Base-by-base conservation (phyloP, 2,329 filamentous ascomycete genomes). In the Teratosphaeria epicoccoides region DNA sequence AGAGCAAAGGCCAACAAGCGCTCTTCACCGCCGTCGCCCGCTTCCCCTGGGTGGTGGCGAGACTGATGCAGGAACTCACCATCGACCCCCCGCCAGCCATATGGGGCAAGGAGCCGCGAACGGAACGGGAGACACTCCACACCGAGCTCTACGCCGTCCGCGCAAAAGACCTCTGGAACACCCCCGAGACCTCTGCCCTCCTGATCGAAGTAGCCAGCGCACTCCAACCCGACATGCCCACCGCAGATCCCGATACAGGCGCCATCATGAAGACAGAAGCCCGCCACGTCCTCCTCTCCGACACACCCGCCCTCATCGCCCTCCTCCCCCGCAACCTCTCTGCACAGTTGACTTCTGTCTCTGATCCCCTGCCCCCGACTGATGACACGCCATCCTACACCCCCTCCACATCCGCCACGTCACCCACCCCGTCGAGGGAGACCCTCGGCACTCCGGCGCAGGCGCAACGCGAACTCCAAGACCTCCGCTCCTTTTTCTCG, bases 91-190 rank as follows among this genome's bases (percentile, higher is more conserved):
- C 93, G 1, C 83, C 83, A 28, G 79, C 82, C 0, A 79, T 97
- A 26, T 97, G 93, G 91, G 90, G 87, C 49, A 78, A 83, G 55
- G 77, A 81, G 61, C 80, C 87, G 4, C 77, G 83, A 0, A 78
- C 81, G 25, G 74, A 78, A 11, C 76, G 82, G 45, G 79, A 88
- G 58, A 76, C 80, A 51, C 78, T 95, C 33, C 80, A 88, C 61
- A 81, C 82, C 4, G 81, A 85, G 61, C 76, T 95, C 2, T 95
- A 95, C 64, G 76, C 88, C 24, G 76, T 81, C 52, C 81, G 85
- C 44, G 78, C 85, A 4, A 91, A 89, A 63, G 86, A 91, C 59
- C 72, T 95, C 3, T 96, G 90, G 90, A 89, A 89, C 64, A 88
- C 83, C 3, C 77, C 85, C 0, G 83, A 88, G 61, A 81, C 80